Evolutionary conservation across 371 early-diverging fungal genomes (phyloP).

Genomic region (Mortierella polycephala): DNA sequence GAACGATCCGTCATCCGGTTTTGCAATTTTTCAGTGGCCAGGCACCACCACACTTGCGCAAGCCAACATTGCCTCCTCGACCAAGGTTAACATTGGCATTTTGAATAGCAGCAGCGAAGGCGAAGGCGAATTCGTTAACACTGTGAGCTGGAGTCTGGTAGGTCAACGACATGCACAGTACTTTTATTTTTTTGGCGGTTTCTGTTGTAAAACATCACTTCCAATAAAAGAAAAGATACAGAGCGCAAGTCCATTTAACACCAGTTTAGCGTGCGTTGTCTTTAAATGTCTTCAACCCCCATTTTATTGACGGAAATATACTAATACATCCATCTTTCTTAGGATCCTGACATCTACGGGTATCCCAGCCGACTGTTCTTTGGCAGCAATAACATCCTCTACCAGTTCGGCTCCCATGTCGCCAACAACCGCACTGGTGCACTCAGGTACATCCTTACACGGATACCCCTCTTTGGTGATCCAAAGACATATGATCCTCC

Average conservation of each 20-base stretch:
- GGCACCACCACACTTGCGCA: slow-evolving; percentile 17
- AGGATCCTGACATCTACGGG: background rate
- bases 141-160: slow-evolving; percentile 15
- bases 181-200: background rate
- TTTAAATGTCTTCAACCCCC: background rate
- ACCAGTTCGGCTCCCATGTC: slow-evolving; percentile 19
- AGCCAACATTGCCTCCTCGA: slow-evolving; percentile 20
- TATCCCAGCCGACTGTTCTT: slow-evolving; percentile 9
- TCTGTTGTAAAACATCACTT: background rate
- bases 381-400: slow-evolving; percentile 20
- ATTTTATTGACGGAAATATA: background rate
- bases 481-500: slow-evolving; percentile 3
- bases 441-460: slow-evolving; percentile 11
- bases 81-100: slow-evolving; percentile 13
- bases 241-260: too few species aligned
- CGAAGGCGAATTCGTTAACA: slow-evolving; percentile 10
- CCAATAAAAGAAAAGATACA: too few species aligned
- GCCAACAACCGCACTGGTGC: slow-evolving; percentile 25
- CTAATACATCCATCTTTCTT: background rate
- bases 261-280: background rate
- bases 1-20: slow-evolving; percentile 7
- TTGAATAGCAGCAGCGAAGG: background rate
- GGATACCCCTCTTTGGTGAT: slow-evolving; percentile 17
- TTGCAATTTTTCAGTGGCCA: slow-evolving; percentile 25
- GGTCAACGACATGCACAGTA: background rate